Evolutionary conservation across 345 rosid genomes (phyloP).

Genomic region (thale cress (Arabidopsis thaliana)): TAIR10.1 NC_003075.7:17514501-17515000

Average conservation of each 20-base stretch:
- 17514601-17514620: background rate
- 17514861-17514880: constrained; percentile 11
- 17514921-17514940: constrained; percentile 40
- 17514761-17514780: background rate
- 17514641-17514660: background rate
- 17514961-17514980: background rate
- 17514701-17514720: background rate
- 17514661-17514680: background rate
- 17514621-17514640: background rate
- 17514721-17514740: background rate
- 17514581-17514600: background rate
- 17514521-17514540: constrained; percentile 10
- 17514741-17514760: constrained; percentile 4
- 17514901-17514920: constrained; percentile 8
- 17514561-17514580: background rate
- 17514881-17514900: constrained; percentile 4
- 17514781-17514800: constrained; percentile 26
- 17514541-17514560: constrained; percentile 2
- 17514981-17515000: background rate
- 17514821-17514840: constrained; percentile 3
- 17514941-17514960: constrained; percentile 42
- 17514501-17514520: constrained; percentile 6
- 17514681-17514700: background rate
- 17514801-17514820: background rate
- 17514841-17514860: constrained; percentile 5